A percentile compares a stretch with the other conserved stretches of the same genome.
Conservation (phyloP, 345 rosid species). For the Euclidium syriacum region DNA sequence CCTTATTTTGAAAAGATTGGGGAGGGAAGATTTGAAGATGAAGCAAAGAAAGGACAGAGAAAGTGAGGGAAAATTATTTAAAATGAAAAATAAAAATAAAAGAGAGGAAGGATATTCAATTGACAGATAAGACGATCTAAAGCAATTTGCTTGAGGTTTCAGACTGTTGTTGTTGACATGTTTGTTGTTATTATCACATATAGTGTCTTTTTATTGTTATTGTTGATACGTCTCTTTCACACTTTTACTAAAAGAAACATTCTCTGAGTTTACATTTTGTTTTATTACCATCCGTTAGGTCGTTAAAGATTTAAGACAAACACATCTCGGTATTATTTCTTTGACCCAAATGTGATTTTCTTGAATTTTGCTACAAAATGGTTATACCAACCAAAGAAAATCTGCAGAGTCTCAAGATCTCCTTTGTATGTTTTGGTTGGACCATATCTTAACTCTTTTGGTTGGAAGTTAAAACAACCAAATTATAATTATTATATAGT, state of each 20-base stretch:
- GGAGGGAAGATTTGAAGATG: slow-evolving; percentile 37
- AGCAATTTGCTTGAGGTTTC: slow-evolving; percentile 30
- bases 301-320: neutral
- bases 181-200: slow-evolving; percentile 31
- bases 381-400: slow-evolving; percentile 27
- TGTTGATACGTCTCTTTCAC: slow-evolving; percentile 33
- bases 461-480: slow-evolving; percentile 23
- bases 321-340: neutral
- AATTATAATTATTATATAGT: neutral
- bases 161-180: slow-evolving; percentile 34
- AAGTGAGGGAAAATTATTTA: slow-evolving; percentile 30
- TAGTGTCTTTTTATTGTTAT: neutral
- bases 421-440: slow-evolving; percentile 15
- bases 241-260: slow-evolving; percentile 25
- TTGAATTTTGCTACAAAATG: slow-evolving; percentile 18
- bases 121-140: slow-evolving; percentile 23
- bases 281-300: neutral
- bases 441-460: slow-evolving; percentile 20
- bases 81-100: neutral
- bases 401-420: slow-evolving; percentile 16
- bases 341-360: slow-evolving; percentile 24
- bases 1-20: slow-evolving; percentile 25
- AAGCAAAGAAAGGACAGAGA: slow-evolving; percentile 32
- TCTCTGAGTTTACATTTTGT: slow-evolving; percentile 25
- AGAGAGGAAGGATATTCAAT: slow-evolving; percentile 5